Evolutionary conservation across 202 grass and related monocot species (phyloP).

Genomic region (Hordeum pubiflorum): DNA sequence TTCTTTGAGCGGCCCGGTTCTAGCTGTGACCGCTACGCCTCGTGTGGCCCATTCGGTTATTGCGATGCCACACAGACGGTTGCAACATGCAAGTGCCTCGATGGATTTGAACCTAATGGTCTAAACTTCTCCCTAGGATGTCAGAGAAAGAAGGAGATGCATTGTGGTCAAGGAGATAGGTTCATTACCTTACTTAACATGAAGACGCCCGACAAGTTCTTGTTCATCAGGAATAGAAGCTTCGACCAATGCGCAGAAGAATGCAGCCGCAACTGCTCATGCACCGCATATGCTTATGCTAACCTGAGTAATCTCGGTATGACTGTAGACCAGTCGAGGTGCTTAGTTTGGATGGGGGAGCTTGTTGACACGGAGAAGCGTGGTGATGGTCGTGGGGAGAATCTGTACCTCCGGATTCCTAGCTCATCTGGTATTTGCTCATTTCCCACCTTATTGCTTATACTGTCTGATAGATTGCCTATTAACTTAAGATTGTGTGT

Average conservation of each 20-base stretch:
- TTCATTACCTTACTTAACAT: conserved; percentile 13
- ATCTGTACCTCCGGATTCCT: background rate
- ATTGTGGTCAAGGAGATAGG: background rate
- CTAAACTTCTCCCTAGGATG: conserved; percentile 14
- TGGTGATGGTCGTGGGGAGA: background rate
- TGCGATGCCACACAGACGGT: background rate
- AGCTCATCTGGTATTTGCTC: background rate
- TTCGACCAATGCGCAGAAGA: conserved; percentile 23
- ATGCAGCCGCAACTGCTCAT: conserved; percentile 39
- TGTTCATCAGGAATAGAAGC: conserved; percentile 5
- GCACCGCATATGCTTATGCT: conserved; percentile 20
- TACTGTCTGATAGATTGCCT: background rate
- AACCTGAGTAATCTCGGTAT: background rate
- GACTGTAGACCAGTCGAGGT: background rate
- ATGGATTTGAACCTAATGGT: conserved; percentile 12
- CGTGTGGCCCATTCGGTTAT: conserved; percentile 19
- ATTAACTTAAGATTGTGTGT: background rate
- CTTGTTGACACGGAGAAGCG: background rate
- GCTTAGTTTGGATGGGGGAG: conserved; percentile 35
- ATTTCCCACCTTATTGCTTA: background rate
- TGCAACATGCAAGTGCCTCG: conserved; percentile 29
- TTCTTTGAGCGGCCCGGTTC: background rate
- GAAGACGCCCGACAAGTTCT: conserved; percentile 46
- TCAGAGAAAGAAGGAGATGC: conserved; percentile 12
- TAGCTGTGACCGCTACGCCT: background rate